Evolutionary conservation across 83 land plant genomes (phyloP).

Genomic region (Larix sibirica): DNA sequence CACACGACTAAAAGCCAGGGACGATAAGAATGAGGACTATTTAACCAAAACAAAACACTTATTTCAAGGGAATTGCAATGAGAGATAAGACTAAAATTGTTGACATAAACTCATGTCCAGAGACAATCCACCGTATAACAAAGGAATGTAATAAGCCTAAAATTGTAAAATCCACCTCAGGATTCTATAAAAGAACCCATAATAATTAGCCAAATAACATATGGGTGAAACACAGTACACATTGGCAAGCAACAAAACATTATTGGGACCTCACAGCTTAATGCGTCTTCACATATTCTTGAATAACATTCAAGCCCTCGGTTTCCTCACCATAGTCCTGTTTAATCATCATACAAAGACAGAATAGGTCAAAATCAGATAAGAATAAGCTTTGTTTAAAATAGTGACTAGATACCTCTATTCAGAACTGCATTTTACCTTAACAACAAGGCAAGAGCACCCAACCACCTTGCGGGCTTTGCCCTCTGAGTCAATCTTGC

Average conservation of each 20-base stretch:
- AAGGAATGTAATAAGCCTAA: neutral
- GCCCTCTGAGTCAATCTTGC: conserved; percentile 96
- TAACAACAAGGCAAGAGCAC: conserved; percentile 89
- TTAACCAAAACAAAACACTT: too few relatives aligned
- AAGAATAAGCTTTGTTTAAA: neutral
- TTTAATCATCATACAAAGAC: neutral
- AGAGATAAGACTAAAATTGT: too few relatives aligned
- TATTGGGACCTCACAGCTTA: conserved; percentile 15
- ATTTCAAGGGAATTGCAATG: too few relatives aligned
- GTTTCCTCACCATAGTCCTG: conserved; percentile 89
- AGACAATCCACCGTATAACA: neutral
- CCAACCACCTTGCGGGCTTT: conserved; percentile 93
- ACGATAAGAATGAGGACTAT: too few relatives aligned
- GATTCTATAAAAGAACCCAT: neutral
- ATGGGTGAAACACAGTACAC: neutral
- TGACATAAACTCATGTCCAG: neutral
- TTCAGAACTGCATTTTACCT: conserved; percentile 32
- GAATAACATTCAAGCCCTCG: conserved; percentile 69
- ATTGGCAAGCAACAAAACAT: neutral
- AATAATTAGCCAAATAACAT: neutral
- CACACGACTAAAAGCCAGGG: too few relatives aligned
- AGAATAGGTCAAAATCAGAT: neutral
- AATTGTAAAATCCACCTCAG: neutral
- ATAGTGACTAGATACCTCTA: neutral
- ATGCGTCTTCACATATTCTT: conserved; percentile 72